These are phyloP conservation scores for Solanum virginianum DNA, from an alignment of 257 asterid species.

Conservation along the genomic window DNA sequence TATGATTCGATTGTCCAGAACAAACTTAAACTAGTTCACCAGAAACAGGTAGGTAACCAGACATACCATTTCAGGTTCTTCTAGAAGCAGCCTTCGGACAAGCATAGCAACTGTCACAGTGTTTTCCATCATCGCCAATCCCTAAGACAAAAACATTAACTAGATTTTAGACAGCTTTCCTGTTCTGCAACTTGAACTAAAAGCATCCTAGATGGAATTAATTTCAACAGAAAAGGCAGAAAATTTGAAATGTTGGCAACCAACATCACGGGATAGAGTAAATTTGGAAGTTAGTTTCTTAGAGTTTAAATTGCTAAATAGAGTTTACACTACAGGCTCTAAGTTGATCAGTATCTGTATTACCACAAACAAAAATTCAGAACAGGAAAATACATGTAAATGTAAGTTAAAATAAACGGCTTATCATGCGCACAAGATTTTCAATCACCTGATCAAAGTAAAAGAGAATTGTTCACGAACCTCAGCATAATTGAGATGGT, in stretches of 20 bases:
- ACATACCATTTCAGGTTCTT: conserved; percentile 85
- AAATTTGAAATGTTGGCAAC: neutral
- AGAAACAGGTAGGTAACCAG: neutral
- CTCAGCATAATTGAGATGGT: conserved; percentile 80
- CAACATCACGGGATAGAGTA: neutral
- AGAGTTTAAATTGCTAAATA: neutral
- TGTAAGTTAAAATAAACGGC: neutral
- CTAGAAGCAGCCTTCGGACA: conserved; percentile 83
- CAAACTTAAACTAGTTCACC: neutral
- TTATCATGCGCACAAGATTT: neutral
- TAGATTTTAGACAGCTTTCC: neutral
- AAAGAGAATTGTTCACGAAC: conserved; percentile 15
- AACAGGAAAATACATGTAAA: neutral
- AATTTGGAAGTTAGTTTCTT: neutral
- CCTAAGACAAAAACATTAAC: conserved; percentile 26
- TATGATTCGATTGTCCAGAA: neutral
- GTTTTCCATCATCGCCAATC: conserved; percentile 64
- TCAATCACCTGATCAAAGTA: neutral
- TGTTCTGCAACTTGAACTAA: neutral
- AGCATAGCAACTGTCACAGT: conserved; percentile 67
- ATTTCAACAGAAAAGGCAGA: neutral
- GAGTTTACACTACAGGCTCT: neutral
- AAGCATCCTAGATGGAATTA: neutral
- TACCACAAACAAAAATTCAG: neutral
- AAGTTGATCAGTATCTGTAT: neutral